phyloP scores from a whole-genome alignment of 2,329 filamentous ascomycete species.

The Sporothrix phasma region DNA sequence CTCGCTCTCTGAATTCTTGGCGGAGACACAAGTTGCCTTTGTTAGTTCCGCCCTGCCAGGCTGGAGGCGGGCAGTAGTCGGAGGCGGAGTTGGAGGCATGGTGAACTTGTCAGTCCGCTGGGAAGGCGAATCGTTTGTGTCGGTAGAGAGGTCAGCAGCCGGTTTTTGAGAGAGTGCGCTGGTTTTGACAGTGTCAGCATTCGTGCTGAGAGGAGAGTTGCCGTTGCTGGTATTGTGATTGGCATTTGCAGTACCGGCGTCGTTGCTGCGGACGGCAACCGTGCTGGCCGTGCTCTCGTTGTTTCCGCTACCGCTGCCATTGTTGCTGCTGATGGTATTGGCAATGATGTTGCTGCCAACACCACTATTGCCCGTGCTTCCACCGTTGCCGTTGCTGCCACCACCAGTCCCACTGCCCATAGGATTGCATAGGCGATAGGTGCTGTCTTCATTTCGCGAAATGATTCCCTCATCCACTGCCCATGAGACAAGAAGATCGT shows the following conservation, averaged over 20 bases:
- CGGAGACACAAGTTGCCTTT: not conserved
- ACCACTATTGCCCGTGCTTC: not conserved
- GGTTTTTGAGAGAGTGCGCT: not conserved
- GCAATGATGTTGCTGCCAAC: not conserved
- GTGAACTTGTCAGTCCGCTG: not conserved
- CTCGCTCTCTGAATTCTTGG: not conserved
- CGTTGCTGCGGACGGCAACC: not conserved
- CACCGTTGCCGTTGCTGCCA: not conserved
- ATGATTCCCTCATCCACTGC: slow-evolving; percentile 55
- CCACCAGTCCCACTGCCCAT: slow-evolving; percentile 23
- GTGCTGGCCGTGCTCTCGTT: not conserved
- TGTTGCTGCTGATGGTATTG: not conserved
- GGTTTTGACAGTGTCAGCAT: not conserved
- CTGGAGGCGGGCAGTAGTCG: not conserved
- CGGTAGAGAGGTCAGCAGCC: not conserved
- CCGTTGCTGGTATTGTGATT: not conserved
- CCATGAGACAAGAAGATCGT: slow-evolving; percentile 49
- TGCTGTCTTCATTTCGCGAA: slow-evolving; percentile 44
- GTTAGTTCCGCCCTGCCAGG: not conserved
- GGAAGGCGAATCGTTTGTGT: not conserved
- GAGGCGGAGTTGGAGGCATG: slow-evolving; percentile 1
- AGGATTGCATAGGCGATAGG: slow-evolving; percentile 44
- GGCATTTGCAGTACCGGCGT: not conserved
- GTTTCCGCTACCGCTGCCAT: not conserved
- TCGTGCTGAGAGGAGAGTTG: not conserved